phyloP scores from a whole-genome alignment of 2,329 filamentous ascomycete species.

The Monascus ruber region DNA sequence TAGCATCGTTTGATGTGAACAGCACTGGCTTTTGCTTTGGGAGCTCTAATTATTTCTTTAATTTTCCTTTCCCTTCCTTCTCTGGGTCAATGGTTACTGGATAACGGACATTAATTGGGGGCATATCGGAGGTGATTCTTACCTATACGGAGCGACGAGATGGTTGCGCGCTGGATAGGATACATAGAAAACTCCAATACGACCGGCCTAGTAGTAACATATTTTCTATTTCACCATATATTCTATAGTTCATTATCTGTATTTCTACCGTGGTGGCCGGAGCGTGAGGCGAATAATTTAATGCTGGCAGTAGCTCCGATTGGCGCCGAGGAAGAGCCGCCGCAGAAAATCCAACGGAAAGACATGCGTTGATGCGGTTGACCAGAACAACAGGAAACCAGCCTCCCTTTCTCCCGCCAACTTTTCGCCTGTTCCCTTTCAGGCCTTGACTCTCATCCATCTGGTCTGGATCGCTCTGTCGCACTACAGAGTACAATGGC shows the following conservation, averaged over 20 bases:
- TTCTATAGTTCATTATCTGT: no score
- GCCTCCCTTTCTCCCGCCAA: not conserved
- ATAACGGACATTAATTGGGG: no score
- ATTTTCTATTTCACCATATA: no score
- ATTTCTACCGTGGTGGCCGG: no score
- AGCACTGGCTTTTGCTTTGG: not conserved
- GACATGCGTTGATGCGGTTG: no score
- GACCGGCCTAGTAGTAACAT: no score
- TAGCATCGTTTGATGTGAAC: not conserved
- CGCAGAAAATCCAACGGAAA: not conserved
- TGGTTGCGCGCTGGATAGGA: no score
- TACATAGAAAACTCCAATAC: no score
- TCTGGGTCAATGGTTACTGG: not conserved
- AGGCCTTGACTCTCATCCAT: not conserved
- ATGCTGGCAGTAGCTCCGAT: not conserved
- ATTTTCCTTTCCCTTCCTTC: not conserved
- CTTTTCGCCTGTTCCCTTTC: not conserved
- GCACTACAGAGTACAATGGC: constrained; percentile 1
- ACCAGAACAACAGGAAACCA: not conserved
- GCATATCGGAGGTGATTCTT: no score
- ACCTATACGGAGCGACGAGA: no score
- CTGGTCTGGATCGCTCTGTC: not conserved
- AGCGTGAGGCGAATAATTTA: not conserved
- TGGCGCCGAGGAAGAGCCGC: not conserved
- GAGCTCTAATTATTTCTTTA: not conserved